phyloP scores from a whole-genome alignment of 805 yeast species.

The Starmerella floris region DNA sequence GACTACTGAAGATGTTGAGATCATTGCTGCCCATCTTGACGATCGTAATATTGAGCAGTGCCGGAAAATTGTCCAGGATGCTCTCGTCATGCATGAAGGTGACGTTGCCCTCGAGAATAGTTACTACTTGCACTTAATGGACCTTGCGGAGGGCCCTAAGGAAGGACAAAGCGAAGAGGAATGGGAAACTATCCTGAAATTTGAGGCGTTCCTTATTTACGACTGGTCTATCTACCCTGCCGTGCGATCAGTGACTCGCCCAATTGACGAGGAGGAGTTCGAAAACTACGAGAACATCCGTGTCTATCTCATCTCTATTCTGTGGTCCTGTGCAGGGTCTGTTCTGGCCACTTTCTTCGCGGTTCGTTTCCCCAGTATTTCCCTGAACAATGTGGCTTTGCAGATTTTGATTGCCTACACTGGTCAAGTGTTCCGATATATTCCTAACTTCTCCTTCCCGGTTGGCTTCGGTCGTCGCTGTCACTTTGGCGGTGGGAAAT shows the following conservation, averaged over 20 bases:
- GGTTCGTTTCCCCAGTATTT: constrained; percentile 42
- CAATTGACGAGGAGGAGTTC: constrained; percentile 33
- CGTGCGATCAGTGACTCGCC: constrained; percentile 43
- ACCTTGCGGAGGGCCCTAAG: constrained; percentile 16
- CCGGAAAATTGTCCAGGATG: constrained; percentile 30
- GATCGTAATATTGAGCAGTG: constrained; percentile 29
- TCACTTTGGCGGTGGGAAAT: constrained; percentile 44
- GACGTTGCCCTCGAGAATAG: constrained; percentile 37
- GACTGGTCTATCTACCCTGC: constrained; percentile 48
- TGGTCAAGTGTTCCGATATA: constrained; percentile 34
- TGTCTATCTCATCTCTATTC: constrained; percentile 37
- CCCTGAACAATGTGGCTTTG: constrained; percentile 39
- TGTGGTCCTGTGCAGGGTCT: constrained; percentile 42
- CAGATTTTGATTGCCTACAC: constrained; percentile 49
- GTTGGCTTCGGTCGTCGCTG: constrained; percentile 10
- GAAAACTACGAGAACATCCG: constrained; percentile 36
- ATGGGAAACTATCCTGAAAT: constrained; percentile 19
- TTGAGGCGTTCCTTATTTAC: constrained; percentile 34
- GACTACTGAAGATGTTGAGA: constrained; percentile 12
- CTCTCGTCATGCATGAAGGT: constrained; percentile 32
- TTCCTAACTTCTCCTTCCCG: constrained; percentile 13
- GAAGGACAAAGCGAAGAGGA: constrained; percentile 17
- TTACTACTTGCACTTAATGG: constrained; percentile 29
- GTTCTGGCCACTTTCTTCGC: constrained; percentile 32
- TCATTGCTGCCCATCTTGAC: constrained; percentile 17